Evolutionary conservation across 2,329 filamentous ascomycete genomes (phyloP).

Genomic region (Akanthomyces dipterigenus): DNA sequence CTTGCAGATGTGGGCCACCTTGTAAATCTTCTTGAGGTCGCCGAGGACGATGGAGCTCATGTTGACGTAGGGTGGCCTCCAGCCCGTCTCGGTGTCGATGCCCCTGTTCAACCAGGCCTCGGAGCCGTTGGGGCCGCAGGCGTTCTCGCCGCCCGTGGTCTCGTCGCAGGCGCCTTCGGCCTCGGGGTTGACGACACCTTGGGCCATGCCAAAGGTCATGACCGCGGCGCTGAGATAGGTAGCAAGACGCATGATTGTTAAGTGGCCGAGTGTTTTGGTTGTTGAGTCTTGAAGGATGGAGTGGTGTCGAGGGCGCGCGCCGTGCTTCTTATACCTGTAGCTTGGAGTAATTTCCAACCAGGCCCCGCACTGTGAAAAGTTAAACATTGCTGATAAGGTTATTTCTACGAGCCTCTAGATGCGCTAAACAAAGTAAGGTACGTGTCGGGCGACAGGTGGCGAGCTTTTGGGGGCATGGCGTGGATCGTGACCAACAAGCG

Average conservation of each 20-base stretch:
- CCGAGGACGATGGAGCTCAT: slow-evolving; percentile 20
- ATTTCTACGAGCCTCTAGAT: too few species aligned
- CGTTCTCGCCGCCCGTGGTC: slow-evolving; percentile 16
- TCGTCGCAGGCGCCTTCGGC: slow-evolving; percentile 18
- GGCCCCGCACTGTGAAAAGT: too few species aligned
- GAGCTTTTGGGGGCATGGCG: too few species aligned
- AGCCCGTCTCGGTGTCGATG: slow-evolving; percentile 20
- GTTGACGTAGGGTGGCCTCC: slow-evolving; percentile 28
- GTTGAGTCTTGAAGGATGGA: too few species aligned
- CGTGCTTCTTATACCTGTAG: too few species aligned
- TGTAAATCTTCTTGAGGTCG: slow-evolving; percentile 21
- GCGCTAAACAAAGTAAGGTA: too few species aligned
- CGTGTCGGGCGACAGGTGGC: too few species aligned
- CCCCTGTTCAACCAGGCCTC: slow-evolving; percentile 26
- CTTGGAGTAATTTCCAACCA: too few species aligned
- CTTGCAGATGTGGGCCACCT: slow-evolving; percentile 19
- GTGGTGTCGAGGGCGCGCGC: too few species aligned
- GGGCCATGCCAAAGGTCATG: not conserved
- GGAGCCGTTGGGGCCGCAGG: slow-evolving; percentile 21
- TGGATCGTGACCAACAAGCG: too few species aligned
- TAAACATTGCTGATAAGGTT: too few species aligned
- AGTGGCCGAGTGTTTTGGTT: too few species aligned
- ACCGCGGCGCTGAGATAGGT: not conserved
- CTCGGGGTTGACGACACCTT: slow-evolving; percentile 10
- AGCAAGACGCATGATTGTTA: not conserved